Evolutionary conservation across 2,329 filamentous ascomycete species (phyloP).

Genomic region (Paecilomyces niveus): DNA sequence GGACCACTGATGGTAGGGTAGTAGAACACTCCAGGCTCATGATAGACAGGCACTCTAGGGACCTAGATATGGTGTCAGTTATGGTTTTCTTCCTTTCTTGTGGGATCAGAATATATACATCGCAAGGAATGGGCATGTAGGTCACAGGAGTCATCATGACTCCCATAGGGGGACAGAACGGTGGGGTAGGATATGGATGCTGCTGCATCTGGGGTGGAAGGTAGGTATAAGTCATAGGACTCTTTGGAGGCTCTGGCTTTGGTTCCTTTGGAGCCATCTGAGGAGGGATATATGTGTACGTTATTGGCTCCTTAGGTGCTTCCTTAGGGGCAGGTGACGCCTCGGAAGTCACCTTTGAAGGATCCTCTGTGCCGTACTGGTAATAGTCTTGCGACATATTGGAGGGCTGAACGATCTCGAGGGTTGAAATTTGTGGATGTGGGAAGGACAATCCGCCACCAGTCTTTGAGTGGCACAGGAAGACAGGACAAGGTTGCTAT

Average conservation of each 20-base stretch:
- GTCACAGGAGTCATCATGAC: background rate
- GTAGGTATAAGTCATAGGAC: background rate
- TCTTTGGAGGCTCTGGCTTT: background rate
- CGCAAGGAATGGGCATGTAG: background rate
- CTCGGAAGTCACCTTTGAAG: conserved; percentile 3
- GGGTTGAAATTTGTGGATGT: background rate
- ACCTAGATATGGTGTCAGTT: background rate
- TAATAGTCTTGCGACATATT: conserved; percentile 2
- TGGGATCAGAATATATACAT: background rate
- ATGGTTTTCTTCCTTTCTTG: background rate
- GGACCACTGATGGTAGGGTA: background rate
- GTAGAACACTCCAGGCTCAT: background rate
- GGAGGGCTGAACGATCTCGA: background rate
- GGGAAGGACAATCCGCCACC: background rate
- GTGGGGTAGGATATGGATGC: background rate
- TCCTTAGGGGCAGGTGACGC: background rate
- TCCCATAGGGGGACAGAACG: background rate
- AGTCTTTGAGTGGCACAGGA: background rate
- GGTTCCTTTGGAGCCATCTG: background rate
- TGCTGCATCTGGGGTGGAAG: background rate
- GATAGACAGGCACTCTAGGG: background rate
- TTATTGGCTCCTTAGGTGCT: conserved; percentile 1
- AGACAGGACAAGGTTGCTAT: background rate
- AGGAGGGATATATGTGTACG: background rate
- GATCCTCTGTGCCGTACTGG: conserved; percentile 9